These are phyloP conservation scores for Pseudogymnoascus sp. DNA, from an alignment of 2,329 filamentous ascomycete genomes.

Conservation along the genomic window DNA sequence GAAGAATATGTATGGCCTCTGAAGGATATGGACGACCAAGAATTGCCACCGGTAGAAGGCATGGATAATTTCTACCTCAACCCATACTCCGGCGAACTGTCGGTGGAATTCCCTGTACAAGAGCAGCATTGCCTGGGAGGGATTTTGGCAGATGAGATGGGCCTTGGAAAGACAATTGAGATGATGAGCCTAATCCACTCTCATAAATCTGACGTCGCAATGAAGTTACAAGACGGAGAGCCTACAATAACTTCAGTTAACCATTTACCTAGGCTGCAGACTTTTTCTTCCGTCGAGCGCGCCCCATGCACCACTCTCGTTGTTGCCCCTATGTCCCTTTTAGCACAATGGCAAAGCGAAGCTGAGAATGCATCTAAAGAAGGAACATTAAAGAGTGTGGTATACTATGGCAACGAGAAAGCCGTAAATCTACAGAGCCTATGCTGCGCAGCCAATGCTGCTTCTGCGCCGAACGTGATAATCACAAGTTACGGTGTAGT, in stretches of 20 bases:
- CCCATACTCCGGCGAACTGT: slow-evolving; percentile 90
- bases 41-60: slow-evolving; percentile 56
- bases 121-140: slow-evolving; percentile 93
- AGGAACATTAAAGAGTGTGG: slow-evolving; percentile 72
- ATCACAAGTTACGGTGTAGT: slow-evolving; percentile 93
- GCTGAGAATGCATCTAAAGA: slow-evolving; percentile 81
- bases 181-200: slow-evolving; percentile 92
- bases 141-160: slow-evolving; percentile 95
- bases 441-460: slow-evolving; percentile 66
- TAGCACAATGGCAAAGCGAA: slow-evolving; percentile 97
- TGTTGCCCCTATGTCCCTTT: slow-evolving; percentile 90
- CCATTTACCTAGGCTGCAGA: slow-evolving; percentile 54
- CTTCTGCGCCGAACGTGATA: slow-evolving; percentile 76
- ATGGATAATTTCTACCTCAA: slow-evolving; percentile 86
- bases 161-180: slow-evolving; percentile 94
- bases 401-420: slow-evolving; percentile 92
- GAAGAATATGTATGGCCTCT: slow-evolving; percentile 88
- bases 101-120: slow-evolving; percentile 82
- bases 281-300: slow-evolving; percentile 49
- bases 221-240: slow-evolving; percentile 29
- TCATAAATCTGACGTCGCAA: slow-evolving; percentile 55
- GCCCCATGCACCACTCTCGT: slow-evolving; percentile 90
- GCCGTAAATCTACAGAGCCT: slow-evolving; percentile 67
- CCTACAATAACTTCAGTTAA: slow-evolving; percentile 40
- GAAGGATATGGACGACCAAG: slow-evolving; percentile 78